Base-by-base conservation (phyloP, 805 yeast genomes). In the Starmerella kuoi region DNA sequence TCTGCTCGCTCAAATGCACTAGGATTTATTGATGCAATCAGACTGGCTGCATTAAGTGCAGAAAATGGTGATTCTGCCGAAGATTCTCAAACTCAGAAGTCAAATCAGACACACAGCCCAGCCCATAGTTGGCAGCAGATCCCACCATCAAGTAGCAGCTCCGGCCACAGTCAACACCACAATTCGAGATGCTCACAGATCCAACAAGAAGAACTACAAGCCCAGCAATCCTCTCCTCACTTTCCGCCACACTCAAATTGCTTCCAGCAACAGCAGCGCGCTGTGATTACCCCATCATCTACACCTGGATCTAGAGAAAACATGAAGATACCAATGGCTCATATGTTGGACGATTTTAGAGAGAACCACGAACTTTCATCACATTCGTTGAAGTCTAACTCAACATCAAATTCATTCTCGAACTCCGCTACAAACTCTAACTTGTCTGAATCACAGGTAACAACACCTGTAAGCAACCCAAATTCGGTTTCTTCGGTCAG, bases 11-110 rank as follows among this genome's bases (percentile, higher is more conserved):
- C 33, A 11, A 8, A 9, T 14, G 33, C 18, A 11, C 28, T 37
- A n/a, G 49, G 49, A 6, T 42, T 46, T 19, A 39, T 46, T 12
- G 49, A 46, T 8, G 49, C 49, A 23, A 36, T 46, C 27, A 31
- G 38, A 22, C 21, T 37, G 20, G 49, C 47, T 2, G 45, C 45
- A 3, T 22, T 34, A 20, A 28, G 34, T 18, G 38, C 39, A 31
- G 20, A 37, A 25, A 6, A 21, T 25, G 7, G 20, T 11, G 18
- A n/a, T 14, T 5, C 11, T n/a, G 30, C 20, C 18, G 4, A 17
- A n/a, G 5, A 9, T 9, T 27, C 22, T 12, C 3, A 5, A 12
- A 6, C 31, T 23, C 25, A 18, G 22, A 7, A 12, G 14, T 8
- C 22, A 32, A 19, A n/a, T n/a, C 33, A 31, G 17, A n/a, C n/a